Evolutionary conservation across 768 basidiomycete genomes (phyloP), one percentile per base, ranked within the genome.

Genomic region (Butyriboletus loyo): DNA sequence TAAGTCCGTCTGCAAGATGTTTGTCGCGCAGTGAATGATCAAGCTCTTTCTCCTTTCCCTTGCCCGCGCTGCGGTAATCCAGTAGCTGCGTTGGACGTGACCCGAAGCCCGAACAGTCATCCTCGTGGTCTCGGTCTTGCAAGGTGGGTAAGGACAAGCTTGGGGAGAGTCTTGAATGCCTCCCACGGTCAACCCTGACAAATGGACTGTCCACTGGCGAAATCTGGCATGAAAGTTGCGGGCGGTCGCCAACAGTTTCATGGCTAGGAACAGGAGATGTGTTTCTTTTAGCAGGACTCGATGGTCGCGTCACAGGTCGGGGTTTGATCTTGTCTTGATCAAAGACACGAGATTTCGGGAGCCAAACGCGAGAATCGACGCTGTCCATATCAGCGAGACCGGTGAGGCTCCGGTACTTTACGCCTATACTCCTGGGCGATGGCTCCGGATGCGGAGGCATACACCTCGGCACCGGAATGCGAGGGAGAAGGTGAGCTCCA

Each of bases 331-430:
- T 66, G 52, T 51, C 55, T 14, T 66, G 62, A 46, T 70, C 54
- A 38, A 66, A 70, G 28, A 49, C 14, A 9, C 58, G 68, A 21
- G 58, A 28, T 40, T 48, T 47, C 7, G 68, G 67, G 36, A 55
- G 47, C 67, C 68, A 70, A 17, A 68, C 14, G 9, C 67, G 67
- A 43, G 68, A 34, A 46, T 68, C 68, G 34, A 56, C 44, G 4
- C 39, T 39, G 48, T 52, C 27, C 30, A 24, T 31, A 19, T 52
- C 57, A 25, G 39, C 34, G 28, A 67, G 43, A 22, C 65, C 60
- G 43, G 53, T 19, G 28, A 69, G 49, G 31, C 47, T 52, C 13
- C 38, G 57, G 47, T 66, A 68, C 25, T 32, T 28, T 30, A 68
- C 60, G 10, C 67, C 67, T 35, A 3, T 46, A 14, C 22, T 43